Conservation (phyloP, 2,329 filamentous ascomycete genomes). For the Epichloe amarillans region DNA sequence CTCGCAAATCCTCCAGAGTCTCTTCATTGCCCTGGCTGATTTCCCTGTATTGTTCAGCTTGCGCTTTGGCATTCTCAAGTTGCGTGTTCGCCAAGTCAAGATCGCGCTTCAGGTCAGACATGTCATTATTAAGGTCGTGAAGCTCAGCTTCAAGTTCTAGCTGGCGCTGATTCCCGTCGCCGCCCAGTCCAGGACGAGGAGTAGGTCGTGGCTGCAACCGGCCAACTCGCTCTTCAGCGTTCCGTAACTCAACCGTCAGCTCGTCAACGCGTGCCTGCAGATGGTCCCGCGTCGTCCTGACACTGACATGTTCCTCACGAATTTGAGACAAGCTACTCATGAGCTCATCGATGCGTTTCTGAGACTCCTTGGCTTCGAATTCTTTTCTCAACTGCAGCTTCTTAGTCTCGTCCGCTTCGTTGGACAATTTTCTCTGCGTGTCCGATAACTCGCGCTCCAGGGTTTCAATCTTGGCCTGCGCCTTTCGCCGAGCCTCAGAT, state of each 20-base stretch:
- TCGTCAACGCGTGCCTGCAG: conserved; percentile 82
- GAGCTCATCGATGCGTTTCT: conserved; percentile 87
- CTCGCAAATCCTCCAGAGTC: conserved; percentile 63
- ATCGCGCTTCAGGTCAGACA: conserved; percentile 77
- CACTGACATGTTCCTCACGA: conserved; percentile 73
- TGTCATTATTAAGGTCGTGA: conserved; percentile 71
- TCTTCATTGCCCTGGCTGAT: conserved; percentile 84
- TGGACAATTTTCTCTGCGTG: conserved; percentile 69
- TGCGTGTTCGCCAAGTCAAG: conserved; percentile 70
- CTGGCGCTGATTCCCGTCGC: conserved; percentile 31
- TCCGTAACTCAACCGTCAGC: conserved; percentile 73
- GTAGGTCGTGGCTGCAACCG: conserved; percentile 71
- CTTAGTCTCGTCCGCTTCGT: conserved; percentile 74
- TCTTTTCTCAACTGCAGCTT: conserved; percentile 75
- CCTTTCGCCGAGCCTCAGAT: conserved; percentile 64
- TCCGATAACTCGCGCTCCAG: conserved; percentile 67
- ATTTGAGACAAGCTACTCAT: conserved; percentile 64
- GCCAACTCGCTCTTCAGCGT: conserved; percentile 75
- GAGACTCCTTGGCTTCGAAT: conserved; percentile 75
- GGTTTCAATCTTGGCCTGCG: conserved; percentile 64
- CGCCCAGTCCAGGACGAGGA: conserved; percentile 35
- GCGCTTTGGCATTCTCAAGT: conserved; percentile 65
- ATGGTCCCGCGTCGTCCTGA: conserved; percentile 81
- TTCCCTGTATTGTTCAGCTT: conserved; percentile 77
- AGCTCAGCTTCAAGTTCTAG: conserved; percentile 45